Base-by-base conservation (phyloP, 169 alveolate genomes). In the Plasmodium knowlesi region DNA sequence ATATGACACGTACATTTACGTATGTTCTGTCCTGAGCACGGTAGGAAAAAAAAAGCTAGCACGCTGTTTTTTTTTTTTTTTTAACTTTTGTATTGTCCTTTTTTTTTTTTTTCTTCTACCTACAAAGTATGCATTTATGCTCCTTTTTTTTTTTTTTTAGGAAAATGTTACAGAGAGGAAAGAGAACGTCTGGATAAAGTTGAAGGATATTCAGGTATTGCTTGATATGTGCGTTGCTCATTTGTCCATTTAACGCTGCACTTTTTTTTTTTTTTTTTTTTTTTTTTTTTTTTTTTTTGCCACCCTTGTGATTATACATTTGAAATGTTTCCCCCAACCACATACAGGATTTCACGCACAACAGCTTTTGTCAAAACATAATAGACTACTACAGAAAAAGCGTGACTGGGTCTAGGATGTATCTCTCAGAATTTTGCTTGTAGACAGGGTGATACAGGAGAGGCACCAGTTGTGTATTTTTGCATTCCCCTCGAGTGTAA, bases 161-260 rank as follows among this genome's bases (percentile, higher is more conserved):
- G 88, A 88, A 88, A 88, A 88, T 88, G 34, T 39, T 30, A 34
- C 34, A 37, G 81, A 12, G n/a, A 61, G 50, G 28, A n/a, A 78
- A 39, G 89, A 88, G 54, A 22, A 50, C 32, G 70, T 5, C 57
- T 88, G 94, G 94, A 67, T 88, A 43, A 88, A 78, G 46, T 34
- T 92, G 61, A 86, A 92, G 32, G 90, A 92, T 43, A 92, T 84
- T 54, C 82, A 72, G 93, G 91, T 92, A 79, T 28, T 34, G 76
- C 76, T 74, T 19, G 72, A 72, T 37, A 19, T 81, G 67, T 84
- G 2, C 30, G 57, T 86, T 86, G 61, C 70, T 85, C 16, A 1
- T 71, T 30, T 16, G 34, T 25, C 2, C n/a, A 67, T 67, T 34
- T n/a, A 54, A 28, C 71, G 32, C 37, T 43, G 39, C 9, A 19